Base-by-base conservation (phyloP, 129 eudicot genomes). In the Kitagawia praeruptora region DNA sequence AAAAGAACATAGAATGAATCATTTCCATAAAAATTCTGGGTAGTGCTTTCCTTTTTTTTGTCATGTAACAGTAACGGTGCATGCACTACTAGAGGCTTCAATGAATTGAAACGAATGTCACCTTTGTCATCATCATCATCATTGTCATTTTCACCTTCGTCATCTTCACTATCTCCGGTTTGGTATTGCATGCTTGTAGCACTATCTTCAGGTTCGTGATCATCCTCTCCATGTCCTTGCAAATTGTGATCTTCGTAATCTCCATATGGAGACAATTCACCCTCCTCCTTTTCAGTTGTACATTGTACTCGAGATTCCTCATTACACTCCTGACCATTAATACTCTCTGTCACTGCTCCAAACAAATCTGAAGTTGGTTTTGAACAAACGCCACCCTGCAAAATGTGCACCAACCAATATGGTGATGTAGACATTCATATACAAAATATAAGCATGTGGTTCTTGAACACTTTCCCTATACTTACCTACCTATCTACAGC, bases 1-100 rank as follows among this genome's bases (percentile, higher is more conserved):
- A 95, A 88, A 81, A 95, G 92, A 82, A 95, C 87, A 84, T 95
- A 95, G 84, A 90, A 90, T 48, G 92, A 81, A 76, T 92, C 97
- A 81, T 84, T 90, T 75, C 93, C 98, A 85, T 95, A 95, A 78
- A 95, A 95, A 4, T 92, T 84, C 70, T 78, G 86, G 49, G 84
- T 81, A 80, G 48, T 80, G 71, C 83, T 81, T 76, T 66, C 41
- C 41, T 66, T 66, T 66, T 31, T 21, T 49, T 77, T 84, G 77
- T 74, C 89, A 74, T 75, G 84, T 78, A 88, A 85, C 74, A 51
- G 51, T n/a, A 18, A 28, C 34, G 91, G 88, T 64, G 83, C 78
- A 37, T 82, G 83, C 81, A 85, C 84, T 38, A 83, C 77, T 64
- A 95, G 85, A 23, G 98, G 98, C 80, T 89, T 92, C 70, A 76